Base-by-base conservation (phyloP, 495 filamentous ascomycete genomes). In the Aspergillus panamensis region DNA sequence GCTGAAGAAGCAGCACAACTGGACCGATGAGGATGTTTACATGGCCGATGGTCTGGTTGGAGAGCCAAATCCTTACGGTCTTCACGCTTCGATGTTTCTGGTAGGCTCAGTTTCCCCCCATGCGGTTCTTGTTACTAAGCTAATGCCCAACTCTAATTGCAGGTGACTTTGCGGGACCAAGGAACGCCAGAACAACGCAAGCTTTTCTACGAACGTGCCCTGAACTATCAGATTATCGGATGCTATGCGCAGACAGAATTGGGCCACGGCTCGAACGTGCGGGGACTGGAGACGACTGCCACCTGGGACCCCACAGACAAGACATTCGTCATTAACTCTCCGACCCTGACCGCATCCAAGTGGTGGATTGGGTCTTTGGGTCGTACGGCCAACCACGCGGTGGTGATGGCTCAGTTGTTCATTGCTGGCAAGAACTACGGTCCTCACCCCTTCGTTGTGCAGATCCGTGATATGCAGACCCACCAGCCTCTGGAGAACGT, bases 301-400 rank as follows among this genome's bases (percentile, higher is more conserved):
- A 88, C 82, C 29, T 90, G 85, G 83, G 83, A 88, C 64, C 66
- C 78, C 3, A 70, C 82, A 13, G 81, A 87, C 62, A 84, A 87
- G 70, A 87, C 83, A 6, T 90, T 90, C 69, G 82, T 75, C 45
- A 80, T 91, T 48, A 81, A 87, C 62, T 86, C 84, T 0, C 88
- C 88, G 0, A 72, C 78, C 52, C 72, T 88, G 53, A 89, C 86
- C 9, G 78, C 85, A 14, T 83, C 82, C 37, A 91, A 91, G 66
- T 91, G 87, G 87, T 91, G 88, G 88, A 88, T 89, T 63, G 88
- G 88, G 0, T 85, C 84, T 21, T 74, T 90, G 6, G 88, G 88
- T 47, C 70, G 82, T n/a, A 82, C 84, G 9, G 87, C 88, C 17
- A 91, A 88, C 60, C 81, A 89, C 70, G 87, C 88, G 0, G 81